Conservation (phyloP, 768 basidiomycete genomes). For the Rhodotorula diobovata region DNA sequence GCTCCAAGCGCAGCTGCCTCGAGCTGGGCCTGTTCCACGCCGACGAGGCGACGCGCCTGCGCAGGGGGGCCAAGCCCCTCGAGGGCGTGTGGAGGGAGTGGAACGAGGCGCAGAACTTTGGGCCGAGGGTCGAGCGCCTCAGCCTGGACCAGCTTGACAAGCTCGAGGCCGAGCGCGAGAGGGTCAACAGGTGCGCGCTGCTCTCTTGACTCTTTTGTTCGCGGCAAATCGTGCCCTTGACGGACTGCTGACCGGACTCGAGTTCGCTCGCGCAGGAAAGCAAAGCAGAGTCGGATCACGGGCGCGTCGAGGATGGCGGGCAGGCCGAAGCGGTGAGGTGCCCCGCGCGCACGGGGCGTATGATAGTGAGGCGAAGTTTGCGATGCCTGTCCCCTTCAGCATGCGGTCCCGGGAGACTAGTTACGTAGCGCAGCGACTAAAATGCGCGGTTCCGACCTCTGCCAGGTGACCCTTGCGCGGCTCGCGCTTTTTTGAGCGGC, state of each 20-base stretch:
- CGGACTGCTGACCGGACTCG: background rate
- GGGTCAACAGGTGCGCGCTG: conserved; percentile 51
- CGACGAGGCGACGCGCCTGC: conserved; percentile 55
- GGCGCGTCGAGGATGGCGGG: conserved; percentile 5
- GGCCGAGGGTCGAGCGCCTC: conserved; percentile 78
- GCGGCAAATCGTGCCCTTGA: too few relatives aligned
- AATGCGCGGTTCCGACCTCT: too few relatives aligned
- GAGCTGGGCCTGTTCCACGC: conserved; percentile 83
- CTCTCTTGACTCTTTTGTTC: too few relatives aligned
- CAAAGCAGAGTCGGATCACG: conserved; percentile 21
- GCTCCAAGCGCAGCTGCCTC: conserved; percentile 89
- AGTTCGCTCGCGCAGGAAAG: conserved; percentile 3
- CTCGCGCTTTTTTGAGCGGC: too few relatives aligned
- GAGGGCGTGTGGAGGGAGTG: conserved; percentile 93
- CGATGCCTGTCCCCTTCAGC: too few relatives aligned
- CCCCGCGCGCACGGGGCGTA: too few relatives aligned
- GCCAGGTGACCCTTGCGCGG: too few relatives aligned
- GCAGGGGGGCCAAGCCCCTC: conserved; percentile 69
- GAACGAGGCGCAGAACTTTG: conserved; percentile 84
- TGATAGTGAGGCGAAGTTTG: too few relatives aligned
- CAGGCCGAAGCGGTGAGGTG: background rate
- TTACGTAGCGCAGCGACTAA: too few relatives aligned
- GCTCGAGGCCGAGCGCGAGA: conserved; percentile 79
- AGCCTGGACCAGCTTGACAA: conserved; percentile 85
- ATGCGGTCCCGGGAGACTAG: too few relatives aligned